Conservation (phyloP, 148 eudicot genomes). For the Diospyros kaki region DNA sequence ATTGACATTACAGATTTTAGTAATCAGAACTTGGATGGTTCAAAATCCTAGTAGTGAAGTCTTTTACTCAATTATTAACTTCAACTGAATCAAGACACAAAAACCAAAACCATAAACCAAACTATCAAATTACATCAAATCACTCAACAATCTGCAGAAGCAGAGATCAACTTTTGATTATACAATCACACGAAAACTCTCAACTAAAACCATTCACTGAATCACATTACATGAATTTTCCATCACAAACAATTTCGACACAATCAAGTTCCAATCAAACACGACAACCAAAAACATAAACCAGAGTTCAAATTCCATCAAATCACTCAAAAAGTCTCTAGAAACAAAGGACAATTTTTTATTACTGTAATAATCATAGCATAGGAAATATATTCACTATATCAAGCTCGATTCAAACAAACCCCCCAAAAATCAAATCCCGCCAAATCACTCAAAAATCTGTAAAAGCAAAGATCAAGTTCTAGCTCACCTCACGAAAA, state of each 20-base stretch:
- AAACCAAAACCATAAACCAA: neutral
- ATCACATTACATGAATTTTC: no score
- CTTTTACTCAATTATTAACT: neutral
- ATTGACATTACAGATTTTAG: neutral
- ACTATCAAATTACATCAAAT: neutral
- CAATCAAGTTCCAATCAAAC: no score
- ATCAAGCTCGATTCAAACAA: no score
- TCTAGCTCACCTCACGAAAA: constrained; percentile 60
- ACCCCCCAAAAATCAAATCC: no score
- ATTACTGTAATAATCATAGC: no score
- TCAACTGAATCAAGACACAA: neutral
- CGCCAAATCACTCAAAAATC: neutral
- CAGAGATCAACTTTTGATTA: constrained; percentile 9
- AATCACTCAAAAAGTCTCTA: no score
- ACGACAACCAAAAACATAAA: no score
- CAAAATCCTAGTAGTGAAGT: neutral
- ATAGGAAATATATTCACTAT: no score
- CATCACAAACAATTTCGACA: no score
- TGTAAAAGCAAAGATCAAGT: neutral
- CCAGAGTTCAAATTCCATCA: no score
- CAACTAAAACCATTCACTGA: no score
- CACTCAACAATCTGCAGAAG: neutral
- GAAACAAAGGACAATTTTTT: no score
- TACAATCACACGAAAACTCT: constrained; percentile 51
- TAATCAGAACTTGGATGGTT: neutral